Evolutionary conservation across 2,329 filamentous ascomycete genomes (phyloP).

Genomic region (Trichoderma gracile): DNA sequence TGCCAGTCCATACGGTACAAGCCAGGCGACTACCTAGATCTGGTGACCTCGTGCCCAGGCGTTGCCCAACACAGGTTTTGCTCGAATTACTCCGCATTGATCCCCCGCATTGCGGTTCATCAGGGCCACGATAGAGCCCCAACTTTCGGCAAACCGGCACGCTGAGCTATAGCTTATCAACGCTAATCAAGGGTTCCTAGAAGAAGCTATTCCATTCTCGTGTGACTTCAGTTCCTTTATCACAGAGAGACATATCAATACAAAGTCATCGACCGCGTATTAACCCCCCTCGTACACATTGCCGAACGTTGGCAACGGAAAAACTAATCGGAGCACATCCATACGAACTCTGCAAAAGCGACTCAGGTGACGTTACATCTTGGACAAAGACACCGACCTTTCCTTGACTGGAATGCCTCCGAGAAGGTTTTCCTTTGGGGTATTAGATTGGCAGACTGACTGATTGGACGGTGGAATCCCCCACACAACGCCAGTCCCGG

Average conservation of each 20-base stretch:
- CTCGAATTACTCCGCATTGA: conserved; percentile 15
- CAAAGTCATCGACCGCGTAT: neutral
- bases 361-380: conserved; percentile 21
- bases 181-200: conserved; percentile 6
- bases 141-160: conserved; percentile 19
- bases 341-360: neutral
- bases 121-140: conserved; percentile 1
- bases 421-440: neutral
- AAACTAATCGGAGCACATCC: neutral
- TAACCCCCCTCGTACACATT: conserved; percentile 9
- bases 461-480: neutral
- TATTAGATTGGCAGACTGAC: neutral
- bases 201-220: conserved; percentile 12
- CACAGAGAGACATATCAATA: neutral
- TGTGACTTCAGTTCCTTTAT: neutral
- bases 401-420: neutral
- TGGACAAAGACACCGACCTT: neutral
- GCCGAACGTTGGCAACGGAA: neutral
- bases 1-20: neutral
- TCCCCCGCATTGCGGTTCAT: neutral
- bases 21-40: neutral
- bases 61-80: neutral
- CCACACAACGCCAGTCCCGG: neutral
- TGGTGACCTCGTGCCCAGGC: conserved; percentile 5
- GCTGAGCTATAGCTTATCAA: conserved; percentile 11